A percentile compares a stretch with the other conserved stretches of the same genome.
phyloP scores from a whole-genome alignment of 1,284 basidiomycete genomes.

The Tausonia pullulans region DNA sequence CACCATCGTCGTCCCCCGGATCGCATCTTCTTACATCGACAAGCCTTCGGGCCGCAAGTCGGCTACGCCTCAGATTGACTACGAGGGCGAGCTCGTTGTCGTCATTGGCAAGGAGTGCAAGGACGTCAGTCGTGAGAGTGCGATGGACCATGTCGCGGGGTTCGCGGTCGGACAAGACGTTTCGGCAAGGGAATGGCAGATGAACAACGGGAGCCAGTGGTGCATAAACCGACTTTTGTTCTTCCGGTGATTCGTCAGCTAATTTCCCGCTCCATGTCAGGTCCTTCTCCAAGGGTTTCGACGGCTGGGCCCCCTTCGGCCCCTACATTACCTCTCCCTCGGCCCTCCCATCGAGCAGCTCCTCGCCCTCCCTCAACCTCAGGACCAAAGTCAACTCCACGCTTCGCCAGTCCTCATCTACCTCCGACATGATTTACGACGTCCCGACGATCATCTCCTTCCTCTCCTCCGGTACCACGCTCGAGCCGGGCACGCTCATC shows the following conservation, averaged over 20 bases:
- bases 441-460: constrained; percentile 44
- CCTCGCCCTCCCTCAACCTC: constrained; percentile 39
- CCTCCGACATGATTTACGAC: constrained; percentile 32
- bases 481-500: constrained; percentile 68
- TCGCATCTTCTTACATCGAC: constrained; percentile 30
- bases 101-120: constrained; percentile 71
- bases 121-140: constrained; percentile 61
- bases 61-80: constrained; percentile 75
- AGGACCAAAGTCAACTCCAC: constrained; percentile 19
- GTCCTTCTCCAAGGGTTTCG: constrained; percentile 22
- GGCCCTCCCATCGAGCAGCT: constrained; percentile 36
- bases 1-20: constrained; percentile 45
- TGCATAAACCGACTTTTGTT: too few species aligned
- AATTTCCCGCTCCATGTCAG: too few species aligned
- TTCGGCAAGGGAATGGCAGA: too few species aligned
- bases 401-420: constrained; percentile 60
- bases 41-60: constrained; percentile 61
- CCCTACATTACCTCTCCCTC: constrained; percentile 52
- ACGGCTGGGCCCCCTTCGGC: constrained; percentile 47
- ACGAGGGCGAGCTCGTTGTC: constrained; percentile 76
- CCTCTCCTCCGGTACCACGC: constrained; percentile 74
- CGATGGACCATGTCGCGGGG: constrained; percentile 67
- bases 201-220: too few species aligned
- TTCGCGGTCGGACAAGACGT: constrained; percentile 73
- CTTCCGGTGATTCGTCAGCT: too few species aligned